A percentile compares a stretch with the other conserved stretches of the same genome.
These are phyloP conservation scores for Castanea sativa DNA, from an alignment of 306 rosid species.

Conservation along the genomic window DNA sequence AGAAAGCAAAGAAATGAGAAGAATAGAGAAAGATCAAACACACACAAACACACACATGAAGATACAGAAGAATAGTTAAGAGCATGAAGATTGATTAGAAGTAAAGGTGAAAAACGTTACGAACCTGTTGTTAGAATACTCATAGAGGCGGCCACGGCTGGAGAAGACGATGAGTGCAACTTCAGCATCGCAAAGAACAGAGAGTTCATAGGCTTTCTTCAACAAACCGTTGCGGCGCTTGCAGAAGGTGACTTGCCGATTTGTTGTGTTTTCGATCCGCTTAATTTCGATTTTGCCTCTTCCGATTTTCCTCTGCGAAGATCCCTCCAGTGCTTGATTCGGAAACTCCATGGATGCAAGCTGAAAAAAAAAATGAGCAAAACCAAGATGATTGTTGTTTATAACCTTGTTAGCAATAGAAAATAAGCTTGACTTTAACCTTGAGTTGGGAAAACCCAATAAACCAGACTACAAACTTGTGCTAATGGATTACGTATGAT, in stretches of 20 bases:
- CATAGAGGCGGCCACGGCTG: conserved; percentile 85
- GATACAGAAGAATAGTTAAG: background rate
- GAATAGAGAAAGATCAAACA: background rate
- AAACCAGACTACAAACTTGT: background rate
- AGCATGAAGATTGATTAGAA: background rate
- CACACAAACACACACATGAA: too few species aligned
- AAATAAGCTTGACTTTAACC: background rate
- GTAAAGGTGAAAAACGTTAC: background rate
- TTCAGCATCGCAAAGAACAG: conserved; percentile 91
- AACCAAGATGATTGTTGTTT: background rate
- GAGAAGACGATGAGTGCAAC: conserved; percentile 94
- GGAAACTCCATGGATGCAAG: conserved; percentile 53
- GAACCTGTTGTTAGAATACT: conserved; percentile 88
- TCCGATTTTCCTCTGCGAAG: conserved; percentile 73
- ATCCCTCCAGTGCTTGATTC: conserved; percentile 50
- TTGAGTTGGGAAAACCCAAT: background rate
- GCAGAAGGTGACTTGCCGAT: conserved; percentile 89
- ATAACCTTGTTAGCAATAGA: background rate
- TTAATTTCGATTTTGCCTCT: conserved; percentile 91
- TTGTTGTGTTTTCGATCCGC: conserved; percentile 84
- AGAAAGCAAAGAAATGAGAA: background rate
- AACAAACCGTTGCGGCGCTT: conserved; percentile 85
- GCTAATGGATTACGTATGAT: background rate
- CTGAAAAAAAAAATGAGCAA: conserved; percentile 18
- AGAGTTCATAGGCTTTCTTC: conserved; percentile 86